Evolutionary conservation across 208 protist genomes (phyloP).

Genomic region (Acanthamoeba lenticulata): DNA sequence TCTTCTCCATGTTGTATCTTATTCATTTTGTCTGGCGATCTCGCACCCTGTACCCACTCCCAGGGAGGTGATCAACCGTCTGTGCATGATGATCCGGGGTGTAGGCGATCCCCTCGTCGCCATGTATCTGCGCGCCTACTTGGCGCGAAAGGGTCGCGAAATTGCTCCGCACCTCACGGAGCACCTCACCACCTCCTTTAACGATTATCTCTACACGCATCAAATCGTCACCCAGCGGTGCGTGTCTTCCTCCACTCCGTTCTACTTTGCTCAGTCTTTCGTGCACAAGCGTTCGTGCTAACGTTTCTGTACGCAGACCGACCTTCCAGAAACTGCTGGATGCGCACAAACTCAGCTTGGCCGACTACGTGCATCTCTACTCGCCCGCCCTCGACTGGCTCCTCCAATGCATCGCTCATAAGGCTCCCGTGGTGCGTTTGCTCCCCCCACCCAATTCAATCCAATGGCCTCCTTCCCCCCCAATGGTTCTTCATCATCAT

Average conservation of each 20-base stretch:
- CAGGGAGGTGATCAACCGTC: slow-evolving; percentile 75
- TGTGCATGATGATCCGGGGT: slow-evolving; percentile 85
- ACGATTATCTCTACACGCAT: slow-evolving; percentile 69
- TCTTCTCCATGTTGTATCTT: too few relatives aligned
- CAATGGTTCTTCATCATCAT: too few relatives aligned
- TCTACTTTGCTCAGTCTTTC: too few relatives aligned
- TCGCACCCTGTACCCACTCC: too few relatives aligned
- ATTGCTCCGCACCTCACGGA: slow-evolving; percentile 75
- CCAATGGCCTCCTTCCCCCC: not conserved
- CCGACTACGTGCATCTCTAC: slow-evolving; percentile 87
- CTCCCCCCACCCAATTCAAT: too few relatives aligned
- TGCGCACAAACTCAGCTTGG: slow-evolving; percentile 62
- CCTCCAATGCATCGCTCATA: slow-evolving; percentile 79
- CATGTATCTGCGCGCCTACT: slow-evolving; percentile 85
- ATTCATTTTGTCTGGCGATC: too few relatives aligned
- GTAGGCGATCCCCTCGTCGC: slow-evolving; percentile 90
- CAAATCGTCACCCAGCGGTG: slow-evolving; percentile 10
- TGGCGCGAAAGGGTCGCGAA: slow-evolving; percentile 84
- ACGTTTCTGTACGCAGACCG: not conserved
- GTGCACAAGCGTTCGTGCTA: not conserved
- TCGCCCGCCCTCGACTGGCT: slow-evolving; percentile 88
- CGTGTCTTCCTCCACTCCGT: not conserved
- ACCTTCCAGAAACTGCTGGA: slow-evolving; percentile 60
- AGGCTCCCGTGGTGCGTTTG: not conserved
- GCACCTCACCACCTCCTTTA: slow-evolving; percentile 68